Percentiles rank a stretch among this genome's conserved stretches.
Conservation (phyloP, 306 rosid species). For the Pterocarpus macrocarpus region DNA sequence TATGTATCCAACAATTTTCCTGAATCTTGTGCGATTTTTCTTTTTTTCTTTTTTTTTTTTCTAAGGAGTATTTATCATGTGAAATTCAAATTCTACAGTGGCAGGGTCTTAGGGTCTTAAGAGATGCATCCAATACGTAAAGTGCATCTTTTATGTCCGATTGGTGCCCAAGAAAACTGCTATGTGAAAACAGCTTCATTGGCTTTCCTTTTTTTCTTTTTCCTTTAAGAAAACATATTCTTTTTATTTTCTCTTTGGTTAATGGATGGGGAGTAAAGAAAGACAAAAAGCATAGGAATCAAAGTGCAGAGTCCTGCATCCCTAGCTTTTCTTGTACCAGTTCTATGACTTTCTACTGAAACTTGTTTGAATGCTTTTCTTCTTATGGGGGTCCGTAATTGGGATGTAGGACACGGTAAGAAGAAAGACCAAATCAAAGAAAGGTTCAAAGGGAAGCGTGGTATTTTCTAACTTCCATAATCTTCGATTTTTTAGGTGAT, state of each 20-base stretch:
- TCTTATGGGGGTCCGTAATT: neutral
- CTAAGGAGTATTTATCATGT: neutral
- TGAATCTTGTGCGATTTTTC: no score
- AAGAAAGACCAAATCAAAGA: constrained; percentile 12
- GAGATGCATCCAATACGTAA: neutral
- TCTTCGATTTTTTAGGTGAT: constrained; percentile 34
- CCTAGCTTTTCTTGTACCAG: constrained; percentile 43
- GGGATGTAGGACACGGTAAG: constrained; percentile 24
- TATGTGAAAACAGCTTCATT: constrained; percentile 36
- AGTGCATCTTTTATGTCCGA: constrained; percentile 12
- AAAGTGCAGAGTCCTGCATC: constrained; percentile 19
- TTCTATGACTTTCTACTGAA: constrained; percentile 30
- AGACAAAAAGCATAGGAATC: constrained; percentile 38
- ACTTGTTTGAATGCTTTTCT: constrained; percentile 44
- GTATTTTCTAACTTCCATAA: neutral
- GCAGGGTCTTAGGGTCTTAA: neutral
- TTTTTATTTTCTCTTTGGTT: constrained; percentile 7
- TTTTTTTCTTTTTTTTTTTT: no score
- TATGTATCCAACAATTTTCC: no score
- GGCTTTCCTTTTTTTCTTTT: constrained; percentile 17
- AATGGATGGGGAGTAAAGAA: neutral
- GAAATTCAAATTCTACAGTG: neutral
- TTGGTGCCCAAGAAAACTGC: constrained; percentile 24
- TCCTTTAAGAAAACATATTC: neutral
- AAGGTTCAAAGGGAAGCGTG: neutral